Evolutionary conservation across 441 rosid species (phyloP), one percentile per base, ranked within the genome.

Genomic region (Francoa sonchifolia): DNA sequence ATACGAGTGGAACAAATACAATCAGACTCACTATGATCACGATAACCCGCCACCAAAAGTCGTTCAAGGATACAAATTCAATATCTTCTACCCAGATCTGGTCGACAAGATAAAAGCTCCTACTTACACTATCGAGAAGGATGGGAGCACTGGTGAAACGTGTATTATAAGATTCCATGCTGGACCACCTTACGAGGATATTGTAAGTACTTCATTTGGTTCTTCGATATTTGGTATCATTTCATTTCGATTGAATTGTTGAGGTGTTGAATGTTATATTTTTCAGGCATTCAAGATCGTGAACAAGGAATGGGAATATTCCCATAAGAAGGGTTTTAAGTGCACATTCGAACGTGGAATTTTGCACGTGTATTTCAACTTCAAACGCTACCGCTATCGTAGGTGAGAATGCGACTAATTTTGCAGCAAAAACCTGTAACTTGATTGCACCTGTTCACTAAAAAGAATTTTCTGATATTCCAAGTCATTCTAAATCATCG

Each of bases 291-390:
- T 89, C 57, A 59, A 66, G 32, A 73, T 85, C 39, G 96, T 89
- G 39, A 89, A 89, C 65, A 85, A 85, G 53, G 96, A 85, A 57
- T 89, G 97, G 96, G 97, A 89, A 50, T 81, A 84, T 58, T 89
- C 95, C 19, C 94, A 82, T 41, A 89, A 89, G 79, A 88, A 88
- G 65, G 97, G 95, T 30, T 79, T 76, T 50, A 88, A 88, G 57
- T 81, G 94, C 55, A 84, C 97, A 9, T 88, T 84, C 10, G 97
- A 88, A 50, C 83, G 88, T 7, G 97, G 95, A 32, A 88, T 84
- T 47, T 55, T 88, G 38, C 97, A 84, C 11, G 72, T 81, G 7
- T 84, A 88, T 66, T 77, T 84, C 69, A 84, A 89, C 82, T 89
- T 84, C 57, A 84, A 79, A 62, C 82, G 95, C 31, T 63, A 84